Conservation (phyloP, 768 basidiomycete genomes). For the Aureoboletus auriporus region DNA sequence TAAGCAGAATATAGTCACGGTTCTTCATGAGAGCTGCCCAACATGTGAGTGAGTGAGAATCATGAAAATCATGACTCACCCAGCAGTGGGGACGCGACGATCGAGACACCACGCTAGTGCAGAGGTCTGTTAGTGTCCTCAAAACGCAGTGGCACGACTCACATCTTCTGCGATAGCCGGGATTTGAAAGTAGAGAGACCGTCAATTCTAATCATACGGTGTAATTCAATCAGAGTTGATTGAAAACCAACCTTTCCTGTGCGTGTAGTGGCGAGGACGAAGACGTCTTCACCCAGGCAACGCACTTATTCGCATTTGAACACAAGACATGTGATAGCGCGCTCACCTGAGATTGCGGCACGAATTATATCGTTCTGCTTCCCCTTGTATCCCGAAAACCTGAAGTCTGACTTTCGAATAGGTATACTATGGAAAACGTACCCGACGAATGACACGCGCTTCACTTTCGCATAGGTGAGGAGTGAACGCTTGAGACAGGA, state of each 20-base stretch:
- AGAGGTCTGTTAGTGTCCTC: background rate
- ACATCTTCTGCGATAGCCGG: constrained; percentile 69
- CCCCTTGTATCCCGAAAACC: constrained; percentile 65
- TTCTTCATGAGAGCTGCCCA: constrained; percentile 74
- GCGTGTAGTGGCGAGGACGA: constrained; percentile 82
- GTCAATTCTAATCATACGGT: background rate
- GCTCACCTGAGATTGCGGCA: constrained; percentile 59
- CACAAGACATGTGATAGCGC: background rate
- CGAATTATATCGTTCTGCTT: constrained; percentile 75
- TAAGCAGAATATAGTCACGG: constrained; percentile 42
- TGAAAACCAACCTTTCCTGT: constrained; percentile 70
- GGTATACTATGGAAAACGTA: background rate
- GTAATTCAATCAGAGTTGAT: background rate
- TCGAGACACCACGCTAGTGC: constrained; percentile 58
- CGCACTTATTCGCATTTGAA: background rate
- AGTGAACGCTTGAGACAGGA: background rate
- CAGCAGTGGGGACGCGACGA: constrained; percentile 75
- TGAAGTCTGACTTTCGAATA: constrained; percentile 51
- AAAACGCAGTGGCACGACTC: background rate
- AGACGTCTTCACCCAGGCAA: constrained; percentile 58
- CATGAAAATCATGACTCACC: constrained; percentile 34
- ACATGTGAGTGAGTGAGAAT: background rate
- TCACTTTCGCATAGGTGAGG: constrained; percentile 13
- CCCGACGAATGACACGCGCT: constrained; percentile 12
- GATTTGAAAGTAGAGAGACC: constrained; percentile 86